Percentiles rank a stretch among this genome's conserved stretches.
Conservation (phyloP, 202 grass and related monocot species). For the Zizania palustris region DNA sequence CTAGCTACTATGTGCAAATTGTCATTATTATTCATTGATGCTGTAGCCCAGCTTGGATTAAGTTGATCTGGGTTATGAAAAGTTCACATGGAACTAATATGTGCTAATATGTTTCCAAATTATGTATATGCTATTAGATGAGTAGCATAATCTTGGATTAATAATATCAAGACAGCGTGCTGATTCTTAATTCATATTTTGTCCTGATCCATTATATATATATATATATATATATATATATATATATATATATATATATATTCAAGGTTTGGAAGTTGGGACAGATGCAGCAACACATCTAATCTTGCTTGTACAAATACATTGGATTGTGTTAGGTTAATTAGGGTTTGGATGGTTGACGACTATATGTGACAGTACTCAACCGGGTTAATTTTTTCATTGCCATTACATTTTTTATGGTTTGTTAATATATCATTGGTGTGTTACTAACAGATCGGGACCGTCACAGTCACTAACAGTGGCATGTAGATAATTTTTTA, state of each 20-base stretch:
- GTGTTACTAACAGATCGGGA: too few species aligned
- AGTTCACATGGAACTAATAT: neutral
- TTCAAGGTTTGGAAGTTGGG: neutral
- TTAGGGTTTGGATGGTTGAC: neutral
- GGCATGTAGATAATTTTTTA: too few species aligned
- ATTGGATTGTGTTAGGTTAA: neutral
- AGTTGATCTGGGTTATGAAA: neutral
- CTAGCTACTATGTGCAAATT: neutral
- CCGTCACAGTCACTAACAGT: too few species aligned
- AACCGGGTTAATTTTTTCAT: too few species aligned
- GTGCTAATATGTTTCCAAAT: too few species aligned
- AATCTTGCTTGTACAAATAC: neutral
- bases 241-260: too few species aligned
- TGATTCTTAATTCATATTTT: neutral
- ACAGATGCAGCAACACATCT: neutral
- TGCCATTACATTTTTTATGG: too few species aligned
- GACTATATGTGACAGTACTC: neutral
- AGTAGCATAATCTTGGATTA: too few species aligned
- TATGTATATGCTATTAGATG: too few species aligned
- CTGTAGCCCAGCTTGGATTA: neutral
- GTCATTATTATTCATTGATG: neutral
- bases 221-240: too few species aligned
- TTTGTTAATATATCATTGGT: too few species aligned
- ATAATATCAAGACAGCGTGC: too few species aligned
- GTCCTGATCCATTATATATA: neutral